A percentile compares a stretch with the other conserved stretches of the same genome.
These are phyloP conservation scores for Penicillium soppii DNA, from an alignment of 495 filamentous ascomycete species.

Conservation along the genomic window DNA sequence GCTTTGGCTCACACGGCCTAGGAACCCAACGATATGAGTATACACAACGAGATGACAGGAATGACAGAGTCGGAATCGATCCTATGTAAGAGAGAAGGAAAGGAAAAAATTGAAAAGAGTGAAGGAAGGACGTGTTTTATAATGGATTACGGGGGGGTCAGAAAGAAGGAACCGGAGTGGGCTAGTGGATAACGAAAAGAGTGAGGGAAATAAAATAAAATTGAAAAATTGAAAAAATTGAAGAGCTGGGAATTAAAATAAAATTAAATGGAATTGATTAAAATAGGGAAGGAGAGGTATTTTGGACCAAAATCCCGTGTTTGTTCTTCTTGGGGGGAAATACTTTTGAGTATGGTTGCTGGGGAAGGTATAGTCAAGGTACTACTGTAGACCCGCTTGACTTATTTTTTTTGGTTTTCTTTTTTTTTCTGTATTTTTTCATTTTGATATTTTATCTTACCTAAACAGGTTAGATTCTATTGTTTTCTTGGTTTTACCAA, in stretches of 20 bases:
- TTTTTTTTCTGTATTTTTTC: slow-evolving; percentile 1
- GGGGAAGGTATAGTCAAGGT: slow-evolving; percentile 6
- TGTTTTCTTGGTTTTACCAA: slow-evolving; percentile 6
- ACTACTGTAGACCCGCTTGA: not conserved
- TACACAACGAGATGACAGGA: slow-evolving; percentile 36
- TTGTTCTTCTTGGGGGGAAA: slow-evolving; percentile 1
- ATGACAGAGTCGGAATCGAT: slow-evolving; percentile 48
- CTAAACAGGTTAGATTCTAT: not conserved
- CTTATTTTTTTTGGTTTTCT: not conserved
- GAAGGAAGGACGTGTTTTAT: slow-evolving; percentile 35
- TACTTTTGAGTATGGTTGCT: slow-evolving; percentile 12
- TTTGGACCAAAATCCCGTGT: slow-evolving; percentile 7
- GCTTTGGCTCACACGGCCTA: slow-evolving; percentile 47
- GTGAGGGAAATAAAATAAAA: slow-evolving; percentile 24
- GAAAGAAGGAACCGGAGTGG: slow-evolving; percentile 28
- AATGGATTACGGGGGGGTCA: slow-evolving; percentile 23
- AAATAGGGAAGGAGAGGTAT: slow-evolving; percentile 8
- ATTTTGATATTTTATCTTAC: slow-evolving; percentile 3
- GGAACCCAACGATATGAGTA: slow-evolving; percentile 45
- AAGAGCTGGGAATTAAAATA: slow-evolving; percentile 9
- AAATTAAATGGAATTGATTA: slow-evolving; percentile 13
- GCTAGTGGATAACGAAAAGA: slow-evolving; percentile 25
- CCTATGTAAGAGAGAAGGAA: slow-evolving; percentile 32
- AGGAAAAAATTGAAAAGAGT: slow-evolving; percentile 22
- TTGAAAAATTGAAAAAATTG: not conserved